A percentile compares a stretch with the other conserved stretches of the same genome.
These are phyloP conservation scores for Calonectria montana DNA, from an alignment of 2,329 filamentous ascomycete species.

Conservation along the genomic window DNA sequence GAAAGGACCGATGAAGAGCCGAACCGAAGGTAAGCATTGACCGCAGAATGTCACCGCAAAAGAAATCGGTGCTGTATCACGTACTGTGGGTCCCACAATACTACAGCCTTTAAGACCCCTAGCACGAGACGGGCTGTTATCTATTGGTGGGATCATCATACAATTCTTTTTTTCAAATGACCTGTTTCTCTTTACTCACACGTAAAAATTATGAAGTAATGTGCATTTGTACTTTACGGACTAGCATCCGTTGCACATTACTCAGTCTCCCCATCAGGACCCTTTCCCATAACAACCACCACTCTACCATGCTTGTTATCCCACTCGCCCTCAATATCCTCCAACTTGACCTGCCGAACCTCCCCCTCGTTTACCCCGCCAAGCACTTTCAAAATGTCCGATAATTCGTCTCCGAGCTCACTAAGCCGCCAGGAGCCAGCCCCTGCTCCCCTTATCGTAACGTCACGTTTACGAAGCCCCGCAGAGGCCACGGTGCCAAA, in stretches of 20 bases:
- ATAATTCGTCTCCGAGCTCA: slow-evolving; percentile 36
- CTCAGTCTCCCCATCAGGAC: not conserved
- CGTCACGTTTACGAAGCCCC: slow-evolving; percentile 59
- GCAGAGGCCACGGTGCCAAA: slow-evolving; percentile 54
- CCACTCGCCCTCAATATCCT: slow-evolving; percentile 43
- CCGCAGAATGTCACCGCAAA: no score
- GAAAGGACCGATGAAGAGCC: no score
- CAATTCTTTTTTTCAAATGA: no score
- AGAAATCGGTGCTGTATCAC: no score
- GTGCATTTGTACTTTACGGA: not conserved
- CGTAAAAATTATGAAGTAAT: no score
- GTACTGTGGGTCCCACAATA: no score
- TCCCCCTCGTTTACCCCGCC: slow-evolving; percentile 33
- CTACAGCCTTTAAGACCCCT: no score
- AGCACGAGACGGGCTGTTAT: no score
- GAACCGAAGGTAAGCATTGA: no score
- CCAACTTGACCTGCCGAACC: slow-evolving; percentile 32
- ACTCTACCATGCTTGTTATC: slow-evolving; percentile 33
- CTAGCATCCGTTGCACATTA: not conserved
- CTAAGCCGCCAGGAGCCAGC: slow-evolving; percentile 54
- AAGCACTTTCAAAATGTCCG: slow-evolving; percentile 38
- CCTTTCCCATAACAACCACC: slow-evolving; percentile 40
- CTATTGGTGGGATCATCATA: no score
- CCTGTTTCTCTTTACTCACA: no score
- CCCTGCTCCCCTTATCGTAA: slow-evolving; percentile 59